Conservation (phyloP, 1,284 basidiomycete genomes). For the Bjerkandera adusta region DNA sequence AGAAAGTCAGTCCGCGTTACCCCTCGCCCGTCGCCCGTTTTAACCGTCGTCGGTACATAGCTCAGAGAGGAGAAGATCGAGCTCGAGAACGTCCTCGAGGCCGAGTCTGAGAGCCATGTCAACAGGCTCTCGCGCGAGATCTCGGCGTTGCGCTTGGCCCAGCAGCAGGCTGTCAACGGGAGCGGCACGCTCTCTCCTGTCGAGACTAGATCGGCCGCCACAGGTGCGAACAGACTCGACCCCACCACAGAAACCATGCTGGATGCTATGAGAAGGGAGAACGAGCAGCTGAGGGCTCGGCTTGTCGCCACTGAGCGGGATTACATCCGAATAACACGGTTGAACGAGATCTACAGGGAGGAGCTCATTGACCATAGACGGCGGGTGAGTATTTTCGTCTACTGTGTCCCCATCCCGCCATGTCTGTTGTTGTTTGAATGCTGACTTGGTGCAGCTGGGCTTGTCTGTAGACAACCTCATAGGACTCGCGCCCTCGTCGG, state of each 20-base stretch:
- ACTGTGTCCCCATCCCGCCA: too few relatives aligned
- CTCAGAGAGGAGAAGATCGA: conserved; percentile 79
- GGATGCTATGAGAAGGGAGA: conserved; percentile 72
- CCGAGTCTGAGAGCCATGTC: conserved; percentile 77
- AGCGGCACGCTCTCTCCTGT: conserved; percentile 29
- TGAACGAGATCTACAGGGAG: conserved; percentile 80
- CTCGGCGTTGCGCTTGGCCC: conserved; percentile 56
- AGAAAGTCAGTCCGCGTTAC: conserved; percentile 52
- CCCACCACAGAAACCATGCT: conserved; percentile 64
- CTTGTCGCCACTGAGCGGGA: conserved; percentile 72
- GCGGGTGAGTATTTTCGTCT: conserved; percentile 48
- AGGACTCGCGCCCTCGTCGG: conserved; percentile 46
- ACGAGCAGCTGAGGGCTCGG: conserved; percentile 62
- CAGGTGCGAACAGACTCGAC: conserved; percentile 36
- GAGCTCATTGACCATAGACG: conserved; percentile 74
- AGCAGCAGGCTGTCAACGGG: conserved; percentile 37
- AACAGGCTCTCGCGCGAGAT: conserved; percentile 71
- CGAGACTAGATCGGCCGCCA: conserved; percentile 22
- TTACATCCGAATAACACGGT: conserved; percentile 63
- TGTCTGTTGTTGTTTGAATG: not conserved
- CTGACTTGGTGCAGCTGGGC: conserved; percentile 48
- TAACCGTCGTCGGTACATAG: conserved; percentile 35
- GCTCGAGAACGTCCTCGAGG: conserved; percentile 77
- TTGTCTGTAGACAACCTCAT: conserved; percentile 73
- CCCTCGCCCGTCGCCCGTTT: not conserved